Conservation (phyloP, 176 grass and related monocot genomes). For the Paspalum notatum region DNA sequence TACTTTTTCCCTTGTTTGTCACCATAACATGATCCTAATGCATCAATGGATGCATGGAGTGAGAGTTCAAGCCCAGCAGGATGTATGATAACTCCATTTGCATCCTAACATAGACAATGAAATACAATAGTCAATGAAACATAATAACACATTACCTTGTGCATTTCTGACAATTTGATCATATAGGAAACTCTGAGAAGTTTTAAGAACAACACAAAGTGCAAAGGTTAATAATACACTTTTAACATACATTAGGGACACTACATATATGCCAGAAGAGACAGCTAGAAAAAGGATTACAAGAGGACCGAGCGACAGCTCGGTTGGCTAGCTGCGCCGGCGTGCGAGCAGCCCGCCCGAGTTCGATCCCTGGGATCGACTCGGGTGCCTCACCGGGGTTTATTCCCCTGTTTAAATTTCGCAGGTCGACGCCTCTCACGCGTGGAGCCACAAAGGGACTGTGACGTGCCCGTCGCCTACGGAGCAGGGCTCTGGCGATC, state of each 20-base stretch:
- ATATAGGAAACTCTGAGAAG: not conserved
- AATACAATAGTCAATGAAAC: conserved; percentile 14
- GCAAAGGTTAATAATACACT: not conserved
- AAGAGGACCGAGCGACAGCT: no score
- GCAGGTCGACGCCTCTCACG: no score
- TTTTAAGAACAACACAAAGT: not conserved
- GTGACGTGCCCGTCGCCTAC: no score
- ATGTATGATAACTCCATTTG: conserved; percentile 68
- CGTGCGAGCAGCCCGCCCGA: no score
- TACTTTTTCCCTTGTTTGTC: conserved; percentile 73
- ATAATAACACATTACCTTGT: not conserved
- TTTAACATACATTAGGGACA: conserved; percentile 15
- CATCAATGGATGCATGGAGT: conserved; percentile 59
- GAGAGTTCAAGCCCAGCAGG: conserved; percentile 64
- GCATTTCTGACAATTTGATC: not conserved
- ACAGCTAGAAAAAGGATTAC: not conserved
- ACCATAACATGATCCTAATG: conserved; percentile 59
- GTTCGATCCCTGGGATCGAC: no score
- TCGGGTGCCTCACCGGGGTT: no score
- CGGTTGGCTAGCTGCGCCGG: no score
- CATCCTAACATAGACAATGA: conserved; percentile 47
- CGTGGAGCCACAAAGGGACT: no score
- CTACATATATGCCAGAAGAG: not conserved
- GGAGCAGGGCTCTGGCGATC: no score
- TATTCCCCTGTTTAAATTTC: no score